Evolutionary conservation across 495 filamentous ascomycete species (phyloP), one percentile per base, ranked within the genome.

Genomic region (Oleoguttula mirabilis): DNA sequence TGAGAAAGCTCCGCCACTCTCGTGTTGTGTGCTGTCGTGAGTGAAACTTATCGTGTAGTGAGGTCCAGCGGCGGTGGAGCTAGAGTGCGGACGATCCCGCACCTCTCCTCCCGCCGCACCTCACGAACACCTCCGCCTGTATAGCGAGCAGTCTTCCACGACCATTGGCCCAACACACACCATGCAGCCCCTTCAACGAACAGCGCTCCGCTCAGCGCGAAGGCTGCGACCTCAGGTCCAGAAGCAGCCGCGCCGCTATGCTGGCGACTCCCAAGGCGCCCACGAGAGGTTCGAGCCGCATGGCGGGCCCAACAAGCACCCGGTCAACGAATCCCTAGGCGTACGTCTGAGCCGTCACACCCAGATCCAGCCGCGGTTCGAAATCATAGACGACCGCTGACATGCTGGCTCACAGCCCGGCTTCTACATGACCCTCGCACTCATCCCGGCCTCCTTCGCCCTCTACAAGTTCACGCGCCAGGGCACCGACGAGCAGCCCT

Each of bases 371-470:
- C 41, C 21, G 35, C 30, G 42, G 21, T 25, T 31, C 34, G 21
- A n/a, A 16, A 5, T 19, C 21, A n/a, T 11, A 17, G 2, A 36
- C n/a, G 47, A 39, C 51, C 57, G 32, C 58, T 45, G 10, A 10
- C 38, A 48, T 40, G 14, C 36, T 45, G 14, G 14, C 3, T 24
- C 12, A 60, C 55, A 84, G 79, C 65, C 60, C 47, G 70, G 67
- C 41, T 83, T 87, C 65, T 87, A 77, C 62, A 54, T 82, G 44
- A 59, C 68, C 43, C 56, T 80, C 32, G 77, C 72, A 41, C 61
- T 66, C 32, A 58, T 83, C 28, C 75, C 79, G 33, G 57, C 59
- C 23, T 68, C 59, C 24, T 66, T 74, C 59, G 63, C 70, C 32
- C 53, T 82, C 25, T 85, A 80, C 69, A 58, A 66, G 14, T 45